Percentiles rank a stretch among this genome's conserved stretches.
Evolutionary conservation across 2,329 filamentous ascomycete species (phyloP).

Genomic region (Ophiocordyceps camponoti-leonardi): DNA sequence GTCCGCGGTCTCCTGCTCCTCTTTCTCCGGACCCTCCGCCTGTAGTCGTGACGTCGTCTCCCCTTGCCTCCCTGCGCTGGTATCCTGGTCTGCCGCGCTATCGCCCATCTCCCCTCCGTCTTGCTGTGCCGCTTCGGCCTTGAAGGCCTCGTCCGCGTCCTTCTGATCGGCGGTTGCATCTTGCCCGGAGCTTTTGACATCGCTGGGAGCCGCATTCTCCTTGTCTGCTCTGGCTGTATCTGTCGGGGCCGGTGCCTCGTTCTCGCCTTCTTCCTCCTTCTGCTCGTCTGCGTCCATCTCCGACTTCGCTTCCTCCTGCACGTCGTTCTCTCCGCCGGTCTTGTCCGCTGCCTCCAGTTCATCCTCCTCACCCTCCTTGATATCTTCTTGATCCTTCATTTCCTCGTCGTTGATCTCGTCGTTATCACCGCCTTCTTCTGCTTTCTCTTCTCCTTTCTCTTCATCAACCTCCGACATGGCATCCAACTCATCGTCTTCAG

Average conservation of each 20-base stretch:
- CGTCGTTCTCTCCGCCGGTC: conserved; percentile 28
- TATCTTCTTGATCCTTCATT: conserved; percentile 17
- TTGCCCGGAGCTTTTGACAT: conserved; percentile 45
- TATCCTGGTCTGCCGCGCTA: conserved; percentile 44
- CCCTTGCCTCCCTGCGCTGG: conserved; percentile 46
- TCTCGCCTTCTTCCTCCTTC: conserved; percentile 22
- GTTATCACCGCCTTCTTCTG: conserved; percentile 19
- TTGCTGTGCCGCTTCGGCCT: conserved; percentile 42
- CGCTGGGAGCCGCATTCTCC: conserved; percentile 46
- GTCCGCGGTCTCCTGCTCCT: conserved; percentile 24
- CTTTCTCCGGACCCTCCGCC: conserved; percentile 25
- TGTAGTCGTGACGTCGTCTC: conserved; percentile 26
- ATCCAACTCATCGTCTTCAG: conserved; percentile 39
- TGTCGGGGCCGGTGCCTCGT: conserved; percentile 14
- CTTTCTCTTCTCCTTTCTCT: conserved; percentile 16
- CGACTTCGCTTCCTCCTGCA: conserved; percentile 24
- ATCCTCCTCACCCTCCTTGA: conserved; percentile 37
- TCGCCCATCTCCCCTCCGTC: conserved; percentile 52
- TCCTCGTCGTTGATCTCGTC: conserved; percentile 20
- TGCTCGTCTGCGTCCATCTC: conserved; percentile 11
- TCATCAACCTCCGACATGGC: conserved; percentile 38
- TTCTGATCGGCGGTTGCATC: conserved; percentile 47
- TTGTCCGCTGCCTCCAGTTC: conserved; percentile 34
- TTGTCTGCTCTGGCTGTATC: conserved; percentile 35
- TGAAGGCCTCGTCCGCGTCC: conserved; percentile 43